A percentile compares a stretch with the other conserved stretches of the same genome.
Evolutionary conservation across 371 early-diverging fungal genomes (phyloP).

Genomic region (Haplosporangium sp.): DNA sequence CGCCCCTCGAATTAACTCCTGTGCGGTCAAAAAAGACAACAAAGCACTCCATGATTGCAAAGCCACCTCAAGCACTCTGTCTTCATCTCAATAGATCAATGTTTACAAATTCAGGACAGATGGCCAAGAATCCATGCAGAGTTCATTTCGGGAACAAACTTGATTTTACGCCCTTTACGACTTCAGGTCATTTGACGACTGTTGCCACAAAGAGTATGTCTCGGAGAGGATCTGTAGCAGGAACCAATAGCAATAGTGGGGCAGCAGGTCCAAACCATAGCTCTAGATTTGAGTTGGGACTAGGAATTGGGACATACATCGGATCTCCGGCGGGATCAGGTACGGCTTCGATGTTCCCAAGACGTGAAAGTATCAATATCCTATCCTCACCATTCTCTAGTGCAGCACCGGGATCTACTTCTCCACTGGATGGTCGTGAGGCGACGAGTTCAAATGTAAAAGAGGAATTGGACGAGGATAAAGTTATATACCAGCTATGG

Average conservation of each 20-base stretch:
- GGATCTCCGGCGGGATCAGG: neutral
- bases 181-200: slow-evolving; percentile 63
- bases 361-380: slow-evolving; percentile 5
- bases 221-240: slow-evolving; percentile 30
- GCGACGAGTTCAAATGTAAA: neutral
- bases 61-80: slow-evolving; percentile 69
- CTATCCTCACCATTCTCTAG: neutral
- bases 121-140: slow-evolving; percentile 74
- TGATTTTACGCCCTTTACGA: slow-evolving; percentile 72
- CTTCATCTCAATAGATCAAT: slow-evolving; percentile 82
- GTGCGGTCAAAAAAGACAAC: slow-evolving; percentile 59
- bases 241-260: neutral
- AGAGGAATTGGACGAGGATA: slow-evolving; percentile 27
- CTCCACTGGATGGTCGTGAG: neutral
- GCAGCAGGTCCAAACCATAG: neutral
- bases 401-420: neutral
- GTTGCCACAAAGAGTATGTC: slow-evolving; percentile 70
- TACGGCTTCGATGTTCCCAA: neutral
- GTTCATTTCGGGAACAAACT: slow-evolving; percentile 70
- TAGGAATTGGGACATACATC: neutral
- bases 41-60: slow-evolving; percentile 73
- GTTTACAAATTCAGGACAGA: slow-evolving; percentile 68
- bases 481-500: slow-evolving; percentile 63
- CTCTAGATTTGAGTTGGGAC: neutral
- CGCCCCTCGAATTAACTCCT: slow-evolving; percentile 31